A percentile compares a stretch with the other conserved stretches of the same genome.
These are phyloP conservation scores for Xylaria sp. DNA, from an alignment of 2,329 filamentous ascomycete genomes.

Conservation along the genomic window DNA sequence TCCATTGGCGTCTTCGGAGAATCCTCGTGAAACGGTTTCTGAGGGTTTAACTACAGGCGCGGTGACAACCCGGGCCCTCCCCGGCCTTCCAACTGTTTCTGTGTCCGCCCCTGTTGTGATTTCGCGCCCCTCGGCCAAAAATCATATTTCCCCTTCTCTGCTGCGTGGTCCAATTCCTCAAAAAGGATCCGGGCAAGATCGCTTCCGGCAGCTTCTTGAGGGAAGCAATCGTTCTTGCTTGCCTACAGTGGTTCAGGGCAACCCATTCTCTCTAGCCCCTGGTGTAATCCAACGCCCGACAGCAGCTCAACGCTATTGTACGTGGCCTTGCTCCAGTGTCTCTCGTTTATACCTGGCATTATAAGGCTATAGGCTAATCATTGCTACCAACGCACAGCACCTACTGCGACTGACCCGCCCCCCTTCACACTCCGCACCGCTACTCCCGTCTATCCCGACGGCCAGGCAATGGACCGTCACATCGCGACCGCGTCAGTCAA, in stretches of 20 bases:
- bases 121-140: not conserved
- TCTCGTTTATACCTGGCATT: not conserved
- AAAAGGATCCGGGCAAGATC: constrained; percentile 38
- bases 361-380: not conserved
- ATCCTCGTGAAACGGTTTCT: constrained; percentile 16
- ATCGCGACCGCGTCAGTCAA: not conserved
- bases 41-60: constrained; percentile 7
- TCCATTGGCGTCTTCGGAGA: not conserved
- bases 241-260: not conserved
- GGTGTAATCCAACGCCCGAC: not conserved
- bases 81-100: not conserved
- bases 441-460: not conserved
- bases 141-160: not conserved
- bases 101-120: not conserved
- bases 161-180: constrained; percentile 31
- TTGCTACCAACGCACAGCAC: constrained; percentile 8
- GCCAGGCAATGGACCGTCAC: not conserved
- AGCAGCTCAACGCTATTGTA: constrained; percentile 15
- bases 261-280: not conserved
- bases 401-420: constrained; percentile 6
- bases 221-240: not conserved
- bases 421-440: not conserved
- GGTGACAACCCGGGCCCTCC: not conserved
- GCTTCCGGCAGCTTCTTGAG: constrained; percentile 35
- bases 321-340: not conserved